phyloP scores from a whole-genome alignment of 78 protist species.

The Dictyostelium purpureum region DNA sequence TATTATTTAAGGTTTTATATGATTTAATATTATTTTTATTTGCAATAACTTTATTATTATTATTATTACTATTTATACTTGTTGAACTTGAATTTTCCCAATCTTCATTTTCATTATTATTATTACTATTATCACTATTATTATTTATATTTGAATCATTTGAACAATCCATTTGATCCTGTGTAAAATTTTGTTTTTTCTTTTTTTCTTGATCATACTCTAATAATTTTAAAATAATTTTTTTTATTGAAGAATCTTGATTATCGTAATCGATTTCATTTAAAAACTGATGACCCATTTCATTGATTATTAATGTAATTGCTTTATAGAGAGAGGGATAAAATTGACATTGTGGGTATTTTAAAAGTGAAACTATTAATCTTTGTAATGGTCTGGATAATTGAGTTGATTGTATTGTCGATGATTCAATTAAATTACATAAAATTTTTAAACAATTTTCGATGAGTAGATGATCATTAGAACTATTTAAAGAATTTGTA shows the following conservation, averaged over 20 bases:
- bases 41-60: not conserved
- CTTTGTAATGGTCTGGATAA: not conserved
- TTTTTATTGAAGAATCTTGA: not conserved
- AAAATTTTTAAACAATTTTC: conserved; percentile 6
- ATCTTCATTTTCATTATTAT: not conserved
- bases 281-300: not conserved
- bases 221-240: not conserved
- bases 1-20: not conserved
- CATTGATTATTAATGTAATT: not conserved
- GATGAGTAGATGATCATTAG: not conserved
- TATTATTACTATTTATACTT: not conserved
- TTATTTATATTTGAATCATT: not conserved
- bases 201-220: not conserved
- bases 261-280: not conserved
- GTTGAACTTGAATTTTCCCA: not conserved
- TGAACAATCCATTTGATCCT: not conserved
- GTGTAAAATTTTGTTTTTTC: not conserved
- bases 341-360: not conserved
- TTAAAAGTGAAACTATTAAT: not conserved
- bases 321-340: not conserved
- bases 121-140: not conserved
- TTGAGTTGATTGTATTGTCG: not conserved
- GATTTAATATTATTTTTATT: not conserved
- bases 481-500: not conserved
- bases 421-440: not conserved